Base-by-base conservation (phyloP, 768 basidiomycete genomes). In the Suillus clintonianus region DNA sequence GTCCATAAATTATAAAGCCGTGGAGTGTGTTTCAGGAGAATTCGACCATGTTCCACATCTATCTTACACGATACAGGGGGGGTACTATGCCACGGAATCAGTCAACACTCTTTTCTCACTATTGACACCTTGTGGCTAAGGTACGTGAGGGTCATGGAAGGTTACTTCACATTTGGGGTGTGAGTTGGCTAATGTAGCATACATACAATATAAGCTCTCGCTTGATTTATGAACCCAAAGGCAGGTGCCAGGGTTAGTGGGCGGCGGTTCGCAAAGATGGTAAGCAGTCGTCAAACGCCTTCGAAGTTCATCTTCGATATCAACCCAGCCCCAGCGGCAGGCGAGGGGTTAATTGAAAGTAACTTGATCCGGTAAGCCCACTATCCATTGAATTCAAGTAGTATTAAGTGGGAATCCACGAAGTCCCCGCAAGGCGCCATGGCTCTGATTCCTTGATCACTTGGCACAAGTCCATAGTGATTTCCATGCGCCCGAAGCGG, bases 1-100 rank as follows among this genome's bases (percentile, higher is more conserved):
- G 63, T 76, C 74, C 74, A 70, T 70, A 72, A 74, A 60, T 27
- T 48, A 48, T 48, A 48, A 48, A 48, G 47, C 48, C 19, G 22
- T 48, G 32, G n/a, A 8, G 50, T 30, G 34, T 24, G 54, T 55
- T 55, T 55, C 54, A 22, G 36, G 36, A 56, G 37, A 41, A 57
- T 41, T 19, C 17, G 22, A 56, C 36, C 0, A 56, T 6, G 11
- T 56, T 56, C 55, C 7, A 24, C 24, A 6, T 56, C 22, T 22
- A 6, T 56, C 22, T 22, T 22, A 39, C 54, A 37, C 54, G 36
- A 55, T 22, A 55, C 36, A 37, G 54, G 54, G 54, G 36, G 36
- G 19, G n/a, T n/a, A n/a, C n/a, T 36, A n/a, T 55, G 34, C 53
- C 36, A 56, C 55, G 55, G 55, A 22, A 55, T 36, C 54, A 55